Evolutionary conservation across 2,329 filamentous ascomycete species (phyloP).

Genomic region (Fusarium falciforme): DNA sequence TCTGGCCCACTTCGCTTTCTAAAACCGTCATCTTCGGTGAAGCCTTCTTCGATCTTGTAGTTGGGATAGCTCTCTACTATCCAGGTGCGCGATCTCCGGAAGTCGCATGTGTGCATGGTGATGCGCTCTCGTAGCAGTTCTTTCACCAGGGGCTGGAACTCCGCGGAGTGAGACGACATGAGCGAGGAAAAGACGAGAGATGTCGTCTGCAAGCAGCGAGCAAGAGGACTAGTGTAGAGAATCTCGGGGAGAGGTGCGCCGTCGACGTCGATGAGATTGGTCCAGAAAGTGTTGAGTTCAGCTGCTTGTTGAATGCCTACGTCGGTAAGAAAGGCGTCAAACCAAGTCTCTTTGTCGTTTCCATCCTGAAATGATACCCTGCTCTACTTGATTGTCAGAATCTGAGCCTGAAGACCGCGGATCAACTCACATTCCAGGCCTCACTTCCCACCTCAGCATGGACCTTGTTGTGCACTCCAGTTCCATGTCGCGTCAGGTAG

Average conservation of each 20-base stretch:
- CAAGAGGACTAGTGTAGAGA: constrained; percentile 69
- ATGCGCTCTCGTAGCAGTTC: constrained; percentile 70
- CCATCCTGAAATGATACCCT: constrained; percentile 54
- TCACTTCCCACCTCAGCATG: constrained; percentile 67
- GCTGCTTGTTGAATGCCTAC: constrained; percentile 65
- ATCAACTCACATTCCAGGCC: constrained; percentile 62
- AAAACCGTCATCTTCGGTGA: constrained; percentile 66
- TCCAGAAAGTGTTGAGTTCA: constrained; percentile 64
- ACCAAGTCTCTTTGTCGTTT: constrained; percentile 53
- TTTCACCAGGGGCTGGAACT: constrained; percentile 65
- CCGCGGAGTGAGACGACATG: constrained; percentile 46
- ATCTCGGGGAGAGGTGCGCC: constrained; percentile 64
- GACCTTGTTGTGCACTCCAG: constrained; percentile 62
- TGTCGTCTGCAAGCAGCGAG: constrained; percentile 69
- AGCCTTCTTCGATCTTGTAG: constrained; percentile 64
- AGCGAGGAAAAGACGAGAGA: constrained; percentile 61
- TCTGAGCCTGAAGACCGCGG: rapidly evolving
- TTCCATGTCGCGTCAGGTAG: constrained; percentile 66
- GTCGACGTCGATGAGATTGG: constrained; percentile 53
- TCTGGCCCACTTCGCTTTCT: constrained; percentile 63
- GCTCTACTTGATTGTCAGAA: constrained; percentile 33
- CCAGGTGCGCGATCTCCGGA: constrained; percentile 59
- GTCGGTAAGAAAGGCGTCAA: constrained; percentile 62
- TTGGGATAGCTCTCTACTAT: constrained; percentile 62
- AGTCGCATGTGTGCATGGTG: constrained; percentile 72